Evolutionary conservation across 805 yeast genomes (phyloP).

Genomic region (Wickerhamiella spandovensis): DNA sequence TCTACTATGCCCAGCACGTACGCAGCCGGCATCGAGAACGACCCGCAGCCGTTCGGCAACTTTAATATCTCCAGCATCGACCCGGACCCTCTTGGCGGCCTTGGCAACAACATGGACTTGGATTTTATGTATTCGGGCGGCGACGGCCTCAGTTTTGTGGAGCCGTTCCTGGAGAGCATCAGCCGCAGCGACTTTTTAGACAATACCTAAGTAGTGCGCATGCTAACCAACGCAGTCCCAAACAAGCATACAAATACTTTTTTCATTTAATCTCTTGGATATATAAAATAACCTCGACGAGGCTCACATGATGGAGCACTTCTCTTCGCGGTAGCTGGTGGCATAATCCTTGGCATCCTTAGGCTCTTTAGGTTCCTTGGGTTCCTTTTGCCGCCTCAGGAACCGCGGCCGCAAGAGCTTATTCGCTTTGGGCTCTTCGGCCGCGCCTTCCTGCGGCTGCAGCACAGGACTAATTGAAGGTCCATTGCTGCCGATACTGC

Average conservation of each 20-base stretch:
- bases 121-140: constrained; percentile 1
- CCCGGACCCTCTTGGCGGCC: not conserved
- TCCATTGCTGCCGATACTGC: not conserved
- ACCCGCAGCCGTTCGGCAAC: not conserved
- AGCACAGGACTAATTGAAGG: not conserved
- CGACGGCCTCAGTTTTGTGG: constrained; percentile 4
- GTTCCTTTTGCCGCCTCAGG: constrained; percentile 10
- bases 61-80: not conserved
- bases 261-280: no score
- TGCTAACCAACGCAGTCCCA: no score
- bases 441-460: not conserved
- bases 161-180: constrained; percentile 3
- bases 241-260: no score
- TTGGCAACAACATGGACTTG: not conserved
- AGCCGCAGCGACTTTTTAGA: constrained; percentile 1
- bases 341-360: constrained; percentile 15
- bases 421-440: constrained; percentile 4
- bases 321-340: constrained; percentile 18
- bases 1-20: not conserved
- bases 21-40: not conserved
- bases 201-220: not conserved
- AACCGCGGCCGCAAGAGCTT: constrained; percentile 6
- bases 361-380: constrained; percentile 1
- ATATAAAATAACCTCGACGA: no score
- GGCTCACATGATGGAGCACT: constrained; percentile 13